A percentile compares a stretch with the other conserved stretches of the same genome.
These are phyloP conservation scores for Aspergillus sp. DNA, from an alignment of 2,329 filamentous ascomycete genomes.

Conservation along the genomic window DNA sequence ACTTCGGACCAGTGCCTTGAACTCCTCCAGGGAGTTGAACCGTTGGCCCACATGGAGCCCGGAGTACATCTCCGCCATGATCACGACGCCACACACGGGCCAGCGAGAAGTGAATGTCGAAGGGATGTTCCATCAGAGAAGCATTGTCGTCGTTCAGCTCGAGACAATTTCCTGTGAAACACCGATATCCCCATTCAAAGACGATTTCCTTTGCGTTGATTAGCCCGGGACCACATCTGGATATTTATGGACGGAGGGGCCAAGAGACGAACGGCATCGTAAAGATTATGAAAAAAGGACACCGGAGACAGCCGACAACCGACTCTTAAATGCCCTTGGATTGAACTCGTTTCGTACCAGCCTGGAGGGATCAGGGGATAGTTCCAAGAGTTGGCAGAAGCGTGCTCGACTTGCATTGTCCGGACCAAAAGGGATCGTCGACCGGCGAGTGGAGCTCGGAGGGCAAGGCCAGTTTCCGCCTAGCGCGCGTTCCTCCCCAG, in stretches of 20 bases:
- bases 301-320: background rate
- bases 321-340: background rate
- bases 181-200: too few relatives aligned
- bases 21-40: conserved; percentile 39
- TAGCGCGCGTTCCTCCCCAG: conserved; percentile 16
- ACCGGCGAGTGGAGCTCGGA: background rate
- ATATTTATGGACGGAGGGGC: background rate
- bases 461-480: conserved; percentile 4
- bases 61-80: conserved; percentile 40
- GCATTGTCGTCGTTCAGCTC: background rate
- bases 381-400: too few relatives aligned
- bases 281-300: background rate
- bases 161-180: background rate
- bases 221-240: too few relatives aligned
- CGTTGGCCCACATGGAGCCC: conserved; percentile 40
- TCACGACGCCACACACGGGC: conserved; percentile 12
- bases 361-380: background rate
- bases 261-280: background rate
- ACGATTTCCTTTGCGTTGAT: too few relatives aligned
- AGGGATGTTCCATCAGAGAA: conserved; percentile 27
- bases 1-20: conserved; percentile 38
- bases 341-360: background rate
- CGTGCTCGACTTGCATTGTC: too few relatives aligned
- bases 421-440: too few relatives aligned
- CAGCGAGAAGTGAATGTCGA: conserved; percentile 13